Base-by-base conservation (phyloP, 106 monocot species). In the Phalaenopsis aphrodite region DNA sequence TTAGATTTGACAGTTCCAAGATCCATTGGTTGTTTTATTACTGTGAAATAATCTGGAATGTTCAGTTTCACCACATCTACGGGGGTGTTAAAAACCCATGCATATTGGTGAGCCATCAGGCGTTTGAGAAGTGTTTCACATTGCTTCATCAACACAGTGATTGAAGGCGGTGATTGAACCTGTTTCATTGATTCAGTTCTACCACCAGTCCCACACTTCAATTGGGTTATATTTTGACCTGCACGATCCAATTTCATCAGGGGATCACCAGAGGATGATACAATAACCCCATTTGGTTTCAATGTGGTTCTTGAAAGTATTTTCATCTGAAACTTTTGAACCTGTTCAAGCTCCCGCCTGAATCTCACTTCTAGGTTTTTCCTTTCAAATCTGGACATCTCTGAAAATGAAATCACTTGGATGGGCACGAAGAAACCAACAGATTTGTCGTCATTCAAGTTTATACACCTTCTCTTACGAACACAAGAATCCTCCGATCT, bases 11-110 rank as follows among this genome's bases (percentile, higher is more conserved):
- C 39, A 5, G 94, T 94, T 37, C 98, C 98, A 38, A 98, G 77
- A 92, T 98, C 98, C 98, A 98, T 98, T 43, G 98, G 98, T 39
- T 89, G 84, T 83, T 94, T 91, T 18, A 98, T 91, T 56, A 92
- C 77, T 21, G 85, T 78, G 47, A 82, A 86, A 81, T 98, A 98
- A 87, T 98, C 98, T 57, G 98, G 98, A 80, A 98, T 83, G 9
- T 94, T 89, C 37, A 94, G 66, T 79, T 92, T 91, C 41, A 91
- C 89, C 36, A 81, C 90, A 85, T 98, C 92, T 42, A 98, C 98
- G 11, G 98, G 94, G 4, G 78, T 65, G 21, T 88, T 89, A 75
- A 98, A 98, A 8, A 89, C 94, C 88, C 86, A 86, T 18, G 80
- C 83, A 83, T 86, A 91, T 38, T 85, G 80, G 77, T 98, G 94